Evolutionary conservation across 106 monocot genomes (phyloP), one percentile per base, ranked within the genome.

Genomic region (Cymbidium sinense): DNA sequence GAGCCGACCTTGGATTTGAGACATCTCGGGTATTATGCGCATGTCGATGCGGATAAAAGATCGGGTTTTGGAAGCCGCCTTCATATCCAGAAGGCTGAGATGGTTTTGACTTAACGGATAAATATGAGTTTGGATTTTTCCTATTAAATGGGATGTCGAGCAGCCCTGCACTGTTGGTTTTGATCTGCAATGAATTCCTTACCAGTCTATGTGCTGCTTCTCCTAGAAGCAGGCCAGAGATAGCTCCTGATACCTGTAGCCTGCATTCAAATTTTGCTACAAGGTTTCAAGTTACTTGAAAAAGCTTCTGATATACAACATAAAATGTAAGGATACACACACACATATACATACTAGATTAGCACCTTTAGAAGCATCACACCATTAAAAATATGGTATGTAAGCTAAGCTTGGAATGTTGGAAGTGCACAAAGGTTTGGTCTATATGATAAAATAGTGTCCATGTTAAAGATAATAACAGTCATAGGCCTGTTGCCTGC

Each of bases 201-300:
- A 98, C 83, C 21, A 98, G 78, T 34, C 96, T 89, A 69, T 94
- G 94, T 44, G 96, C 87, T 61, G 96, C 96, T 78, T 88, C 94
- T 27, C 96, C 94, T 6, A 98, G 78, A 47, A 77, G 75, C 20
- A 74, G 78, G 19, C 91, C 96, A 67, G 89, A 94, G 62, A 98
- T 85, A 20, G 91, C 89, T 21, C 96, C 94, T 51, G 86, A 82
- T 37, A 94, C 89, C 65, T 84, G 94, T 50, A 83, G 86, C 85
- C 96, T 93, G 89, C 13, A 79, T 86, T 55, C 50, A 81, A 75
- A 28, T 75, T 5, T 50, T 25, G 25, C n/a, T 47, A 21, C 44
- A 74, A n/a, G 74, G 71, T 23, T 20, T 36, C 69, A 69, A 17
- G 69, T 62, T 62, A 62, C 8, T 62, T 62, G 9, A 62, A 62